Percentiles rank a stretch among this genome's conserved stretches.
These are phyloP conservation scores for Funneliformis caledonium DNA, from an alignment of 371 early-diverging fungal genomes.

Conservation along the genomic window DNA sequence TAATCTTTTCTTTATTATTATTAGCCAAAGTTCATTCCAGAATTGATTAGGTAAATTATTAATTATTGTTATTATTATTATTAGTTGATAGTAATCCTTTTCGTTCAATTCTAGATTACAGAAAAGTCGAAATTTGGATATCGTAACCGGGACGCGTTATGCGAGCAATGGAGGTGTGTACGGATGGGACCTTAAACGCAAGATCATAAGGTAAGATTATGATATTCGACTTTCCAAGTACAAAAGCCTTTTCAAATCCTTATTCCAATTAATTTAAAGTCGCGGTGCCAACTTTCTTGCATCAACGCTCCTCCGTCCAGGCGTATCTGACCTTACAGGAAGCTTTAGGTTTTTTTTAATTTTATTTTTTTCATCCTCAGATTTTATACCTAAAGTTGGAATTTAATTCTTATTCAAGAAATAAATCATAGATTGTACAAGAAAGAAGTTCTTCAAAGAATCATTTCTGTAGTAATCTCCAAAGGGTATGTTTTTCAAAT, in stretches of 20 bases:
- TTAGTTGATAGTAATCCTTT: background rate
- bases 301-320: conserved; percentile 86
- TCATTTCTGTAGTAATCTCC: conserved; percentile 87
- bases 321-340: conserved; percentile 96
- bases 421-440: conserved; percentile 81
- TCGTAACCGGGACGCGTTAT: conserved; percentile 98
- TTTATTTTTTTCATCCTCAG: background rate
- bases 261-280: conserved; percentile 51
- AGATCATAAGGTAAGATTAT: conserved; percentile 77
- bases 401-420: background rate
- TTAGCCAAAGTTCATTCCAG: conserved; percentile 96
- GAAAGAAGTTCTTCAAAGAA: conserved; percentile 82
- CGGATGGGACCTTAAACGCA: conserved; percentile 98
- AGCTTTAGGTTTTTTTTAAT: conserved; percentile 75
- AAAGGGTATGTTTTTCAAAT: conserved; percentile 99
- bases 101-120: conserved; percentile 61
- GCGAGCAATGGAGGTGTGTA: conserved; percentile 92
- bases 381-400: background rate
- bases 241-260: background rate
- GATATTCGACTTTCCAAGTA: background rate
- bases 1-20: background rate
- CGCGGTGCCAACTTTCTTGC: conserved; percentile 98
- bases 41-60: conserved; percentile 74
- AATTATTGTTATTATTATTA: too few species aligned
- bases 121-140: conserved; percentile 83